These are phyloP conservation scores for Vitis rotundifolia DNA, from an alignment of 164 flowering plant species.

Conservation along the genomic window DNA sequence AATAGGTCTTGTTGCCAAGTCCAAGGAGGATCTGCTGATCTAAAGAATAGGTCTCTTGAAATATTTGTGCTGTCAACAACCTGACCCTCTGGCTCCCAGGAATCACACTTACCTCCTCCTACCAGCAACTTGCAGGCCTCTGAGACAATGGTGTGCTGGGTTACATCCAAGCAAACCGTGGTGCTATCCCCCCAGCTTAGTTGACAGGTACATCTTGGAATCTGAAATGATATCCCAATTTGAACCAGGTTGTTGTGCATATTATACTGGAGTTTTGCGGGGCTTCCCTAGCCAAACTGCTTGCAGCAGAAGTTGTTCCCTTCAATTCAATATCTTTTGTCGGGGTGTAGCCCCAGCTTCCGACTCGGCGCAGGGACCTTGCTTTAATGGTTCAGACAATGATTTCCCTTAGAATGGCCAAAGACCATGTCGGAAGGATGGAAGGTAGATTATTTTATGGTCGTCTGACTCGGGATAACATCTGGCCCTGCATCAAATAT, in stretches of 20 bases:
- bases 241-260: constrained; percentile 37
- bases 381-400: constrained; percentile 33
- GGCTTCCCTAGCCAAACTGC: constrained; percentile 41
- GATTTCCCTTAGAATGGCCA: constrained; percentile 48
- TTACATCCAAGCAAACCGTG: constrained; percentile 65
- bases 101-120: constrained; percentile 49
- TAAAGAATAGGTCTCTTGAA: not conserved
- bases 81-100: constrained; percentile 86
- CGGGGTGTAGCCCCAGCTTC: constrained; percentile 62
- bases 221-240: constrained; percentile 65
- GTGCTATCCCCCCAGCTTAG: constrained; percentile 33
- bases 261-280: constrained; percentile 43
- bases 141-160: constrained; percentile 39
- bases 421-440: constrained; percentile 73
- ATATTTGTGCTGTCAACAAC: constrained; percentile 49
- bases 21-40: not conserved
- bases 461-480: constrained; percentile 19
- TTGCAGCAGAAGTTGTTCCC: constrained; percentile 66
- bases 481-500: constrained; percentile 69
- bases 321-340: constrained; percentile 27
- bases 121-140: constrained; percentile 58
- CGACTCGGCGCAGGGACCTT: constrained; percentile 62
- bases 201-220: constrained; percentile 65
- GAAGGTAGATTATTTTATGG: constrained; percentile 55
- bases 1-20: too few relatives aligned